Evolutionary conservation across 2,329 filamentous ascomycete genomes (phyloP), one percentile per base, ranked within the genome.

Genomic region (Chaetomium globosum): DNA sequence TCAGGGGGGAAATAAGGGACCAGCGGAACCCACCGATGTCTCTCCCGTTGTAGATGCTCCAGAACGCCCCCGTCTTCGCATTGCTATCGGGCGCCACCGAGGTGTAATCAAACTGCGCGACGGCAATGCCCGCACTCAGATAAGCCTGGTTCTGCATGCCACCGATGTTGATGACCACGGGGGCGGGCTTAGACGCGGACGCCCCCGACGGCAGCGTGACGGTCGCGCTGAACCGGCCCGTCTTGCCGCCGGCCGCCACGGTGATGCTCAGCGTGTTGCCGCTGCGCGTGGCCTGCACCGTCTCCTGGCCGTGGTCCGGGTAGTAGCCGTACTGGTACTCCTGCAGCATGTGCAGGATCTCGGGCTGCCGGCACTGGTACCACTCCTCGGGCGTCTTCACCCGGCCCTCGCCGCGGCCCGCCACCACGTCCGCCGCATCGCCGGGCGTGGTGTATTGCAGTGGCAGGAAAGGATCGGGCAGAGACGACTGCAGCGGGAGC

Each of bases 301-400:
- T 82, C 65, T 83, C 81, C 39, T 75, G 73, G 4, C 75, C 73
- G 67, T 81, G 81, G 69, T 83, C 80, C 0, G 81, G 81, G 70
- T 83, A 83, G 72, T 80, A 82, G 9, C 81, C 81, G 68, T 77
- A 83, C 72, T 83, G 81, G 73, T 83, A 83, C 66, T 83, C 79
- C 67, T 83, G 80, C 23, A 83, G 74, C 68, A 83, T 71, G 65
- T 78, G 75, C 48, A 83, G n/a, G 60, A 83, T 80, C 73, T 83
- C 81, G 0, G 81, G 81, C 69, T 80, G 80, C 3, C 80, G 79
- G 70, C 81, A 83, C 53, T 74, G 71, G 68, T 79, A 80, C 81
- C 81, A 83, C 67, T 83, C 80, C 48, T 81, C 80, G 49, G 74
- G 76, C 26, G 79, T 79, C 67, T 77, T 71, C 49, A 82, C 76